A percentile compares a stretch with the other conserved stretches of the same genome.
phyloP scores from a whole-genome alignment of 2,329 filamentous ascomycete species.

The Alternaria postmessia region DNA sequence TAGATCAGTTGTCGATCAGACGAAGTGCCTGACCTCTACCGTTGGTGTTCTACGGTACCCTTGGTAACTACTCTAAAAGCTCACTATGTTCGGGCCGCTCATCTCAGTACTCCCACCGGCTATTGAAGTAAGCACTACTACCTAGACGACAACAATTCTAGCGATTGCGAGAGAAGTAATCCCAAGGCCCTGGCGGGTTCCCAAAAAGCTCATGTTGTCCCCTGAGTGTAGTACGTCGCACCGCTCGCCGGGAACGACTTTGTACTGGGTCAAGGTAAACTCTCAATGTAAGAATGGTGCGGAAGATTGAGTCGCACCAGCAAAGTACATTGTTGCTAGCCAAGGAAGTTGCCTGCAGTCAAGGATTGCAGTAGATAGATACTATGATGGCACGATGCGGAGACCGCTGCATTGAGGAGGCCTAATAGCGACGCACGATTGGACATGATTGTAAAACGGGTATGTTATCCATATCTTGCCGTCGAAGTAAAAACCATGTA shows the following conservation, averaged over 20 bases:
- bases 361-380: neutral
- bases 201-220: neutral
- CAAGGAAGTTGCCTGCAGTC: rapidly evolving
- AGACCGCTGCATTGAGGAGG: neutral
- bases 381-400: neutral
- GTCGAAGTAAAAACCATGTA: neutral
- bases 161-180: neutral
- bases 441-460: neutral
- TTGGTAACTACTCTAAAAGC: neutral
- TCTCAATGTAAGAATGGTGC: neutral
- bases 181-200: neutral
- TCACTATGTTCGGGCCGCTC: neutral
- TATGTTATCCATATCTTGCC: neutral
- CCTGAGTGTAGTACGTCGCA: rapidly evolving
- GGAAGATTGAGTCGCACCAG: neutral
- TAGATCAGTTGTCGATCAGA: neutral
- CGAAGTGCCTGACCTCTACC: neutral
- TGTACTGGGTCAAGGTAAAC: neutral
- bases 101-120: neutral
- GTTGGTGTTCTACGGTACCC: neutral
- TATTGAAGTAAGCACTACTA: neutral
- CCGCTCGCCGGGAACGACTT: neutral
- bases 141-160: neutral
- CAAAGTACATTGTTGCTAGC: neutral
- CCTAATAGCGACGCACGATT: neutral